Evolutionary conservation across 345 rosid genomes (phyloP).

Genomic region (Schrenkiella parvula): DNA sequence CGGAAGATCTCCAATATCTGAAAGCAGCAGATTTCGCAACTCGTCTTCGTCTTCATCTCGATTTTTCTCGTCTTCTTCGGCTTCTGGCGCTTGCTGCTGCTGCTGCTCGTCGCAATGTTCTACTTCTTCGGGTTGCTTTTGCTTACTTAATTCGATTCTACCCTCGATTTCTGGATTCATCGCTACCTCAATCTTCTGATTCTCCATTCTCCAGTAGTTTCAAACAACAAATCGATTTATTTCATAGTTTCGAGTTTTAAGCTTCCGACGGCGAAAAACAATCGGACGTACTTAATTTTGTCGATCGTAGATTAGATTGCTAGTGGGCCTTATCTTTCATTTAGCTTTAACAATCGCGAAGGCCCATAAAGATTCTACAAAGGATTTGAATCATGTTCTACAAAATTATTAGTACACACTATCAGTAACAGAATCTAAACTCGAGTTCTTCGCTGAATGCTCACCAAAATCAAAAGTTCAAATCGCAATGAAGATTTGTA

Average conservation of each 20-base stretch:
- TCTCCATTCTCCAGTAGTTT: slow-evolving; percentile 19
- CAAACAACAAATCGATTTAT: neutral
- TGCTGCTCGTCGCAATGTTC: slow-evolving; percentile 17
- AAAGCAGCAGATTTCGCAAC: slow-evolving; percentile 50
- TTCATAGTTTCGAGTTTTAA: neutral
- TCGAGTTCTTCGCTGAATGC: too few species aligned
- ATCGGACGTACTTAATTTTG: neutral
- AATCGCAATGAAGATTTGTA: neutral
- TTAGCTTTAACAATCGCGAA: neutral
- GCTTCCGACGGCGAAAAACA: slow-evolving; percentile 13
- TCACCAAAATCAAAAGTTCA: neutral
- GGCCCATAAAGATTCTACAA: slow-evolving; percentile 12
- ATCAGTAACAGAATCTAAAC: neutral
- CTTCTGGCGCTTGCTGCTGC: neutral
- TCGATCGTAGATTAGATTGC: neutral
- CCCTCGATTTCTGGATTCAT: slow-evolving; percentile 11
- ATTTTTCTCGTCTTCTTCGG: slow-evolving; percentile 26
- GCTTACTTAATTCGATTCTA: neutral
- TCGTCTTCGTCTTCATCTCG: slow-evolving; percentile 43
- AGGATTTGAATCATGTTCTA: neutral
- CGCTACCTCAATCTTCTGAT: slow-evolving; percentile 1
- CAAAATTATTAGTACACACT: too few species aligned
- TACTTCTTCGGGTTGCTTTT: slow-evolving; percentile 1
- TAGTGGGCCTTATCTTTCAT: neutral
- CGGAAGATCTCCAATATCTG: slow-evolving; percentile 56